Evolutionary conservation across 2,329 filamentous ascomycete genomes (phyloP).

Genomic region (Triangularia setosa): DNA sequence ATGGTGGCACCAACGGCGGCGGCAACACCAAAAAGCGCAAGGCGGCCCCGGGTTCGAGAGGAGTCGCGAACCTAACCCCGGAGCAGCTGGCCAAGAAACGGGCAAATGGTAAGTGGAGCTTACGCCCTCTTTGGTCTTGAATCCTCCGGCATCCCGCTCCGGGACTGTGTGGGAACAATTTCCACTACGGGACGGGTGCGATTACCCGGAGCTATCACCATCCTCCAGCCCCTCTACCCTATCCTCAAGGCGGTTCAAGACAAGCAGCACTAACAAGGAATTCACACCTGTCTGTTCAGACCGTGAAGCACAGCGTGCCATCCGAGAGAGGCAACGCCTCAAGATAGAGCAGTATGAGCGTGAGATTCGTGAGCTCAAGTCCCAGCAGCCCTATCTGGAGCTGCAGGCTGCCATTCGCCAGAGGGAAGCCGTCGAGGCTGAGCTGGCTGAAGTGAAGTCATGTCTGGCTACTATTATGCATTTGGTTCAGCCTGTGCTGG

Average conservation of each 20-base stretch:
- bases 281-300: slow-evolving; percentile 56
- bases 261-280: slow-evolving; percentile 4
- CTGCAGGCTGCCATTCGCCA: slow-evolving; percentile 70
- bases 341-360: slow-evolving; percentile 73
- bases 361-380: slow-evolving; percentile 70
- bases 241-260: background rate
- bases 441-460: slow-evolving; percentile 74
- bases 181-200: background rate
- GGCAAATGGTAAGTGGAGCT: slow-evolving; percentile 47
- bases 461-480: slow-evolving; percentile 62
- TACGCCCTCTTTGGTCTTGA: background rate
- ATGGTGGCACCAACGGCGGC: background rate
- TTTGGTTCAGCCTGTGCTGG: slow-evolving; percentile 58
- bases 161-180: background rate
- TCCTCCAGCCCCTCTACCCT: background rate
- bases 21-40: slow-evolving; percentile 44
- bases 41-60: slow-evolving; percentile 40
- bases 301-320: slow-evolving; percentile 79
- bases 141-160: background rate
- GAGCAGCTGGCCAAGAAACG: slow-evolving; percentile 69
- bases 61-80: slow-evolving; percentile 62
- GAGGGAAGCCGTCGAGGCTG: slow-evolving; percentile 72
- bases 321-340: slow-evolving; percentile 75
- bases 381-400: slow-evolving; percentile 78
- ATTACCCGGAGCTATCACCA: background rate